Evolutionary conservation across 2,329 filamentous ascomycete species (phyloP).

Genomic region (Ophiostoma montium): DNA sequence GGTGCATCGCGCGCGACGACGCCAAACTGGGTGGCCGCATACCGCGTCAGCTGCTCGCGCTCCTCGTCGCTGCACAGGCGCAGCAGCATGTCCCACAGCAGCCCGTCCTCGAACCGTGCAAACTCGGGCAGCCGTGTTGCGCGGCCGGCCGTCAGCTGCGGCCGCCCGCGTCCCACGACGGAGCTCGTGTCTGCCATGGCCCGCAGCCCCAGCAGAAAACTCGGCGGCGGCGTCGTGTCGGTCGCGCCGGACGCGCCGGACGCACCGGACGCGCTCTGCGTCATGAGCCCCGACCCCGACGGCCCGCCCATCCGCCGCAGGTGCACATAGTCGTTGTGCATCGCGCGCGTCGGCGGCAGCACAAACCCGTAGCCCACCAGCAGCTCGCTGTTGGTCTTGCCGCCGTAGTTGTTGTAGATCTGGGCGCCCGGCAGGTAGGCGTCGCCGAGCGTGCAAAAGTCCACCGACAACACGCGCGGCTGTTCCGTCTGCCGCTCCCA

Average conservation of each 20-base stretch:
- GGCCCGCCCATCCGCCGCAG: constrained; percentile 30
- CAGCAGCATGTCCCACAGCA: constrained; percentile 36
- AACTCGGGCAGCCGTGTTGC: neutral
- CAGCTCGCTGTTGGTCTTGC: constrained; percentile 59
- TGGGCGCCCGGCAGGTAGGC: constrained; percentile 37
- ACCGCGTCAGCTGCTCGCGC: constrained; percentile 13
- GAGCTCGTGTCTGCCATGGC: constrained; percentile 26
- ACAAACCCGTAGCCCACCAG: constrained; percentile 51
- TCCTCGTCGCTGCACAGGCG: constrained; percentile 18
- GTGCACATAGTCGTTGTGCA: constrained; percentile 49
- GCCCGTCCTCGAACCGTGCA: constrained; percentile 31
- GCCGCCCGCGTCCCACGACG: constrained; percentile 28
- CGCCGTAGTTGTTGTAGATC: constrained; percentile 58
- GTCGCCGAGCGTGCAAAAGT: constrained; percentile 28
- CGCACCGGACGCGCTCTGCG: constrained; percentile 2
- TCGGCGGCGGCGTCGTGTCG: constrained; percentile 1
- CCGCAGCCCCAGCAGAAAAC: constrained; percentile 37
- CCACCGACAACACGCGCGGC: constrained; percentile 17
- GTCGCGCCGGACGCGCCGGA: neutral
- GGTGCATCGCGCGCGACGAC: neutral
- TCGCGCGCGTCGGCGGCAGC: constrained; percentile 28
- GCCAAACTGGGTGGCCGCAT: neutral
- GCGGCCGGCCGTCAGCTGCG: constrained; percentile 14
- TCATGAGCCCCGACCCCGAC: neutral
- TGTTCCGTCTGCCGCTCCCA: constrained; percentile 40